Evolutionary conservation across 2,329 filamentous ascomycete species (phyloP).

Genomic region (Paracoccidioides lutzii): DNA sequence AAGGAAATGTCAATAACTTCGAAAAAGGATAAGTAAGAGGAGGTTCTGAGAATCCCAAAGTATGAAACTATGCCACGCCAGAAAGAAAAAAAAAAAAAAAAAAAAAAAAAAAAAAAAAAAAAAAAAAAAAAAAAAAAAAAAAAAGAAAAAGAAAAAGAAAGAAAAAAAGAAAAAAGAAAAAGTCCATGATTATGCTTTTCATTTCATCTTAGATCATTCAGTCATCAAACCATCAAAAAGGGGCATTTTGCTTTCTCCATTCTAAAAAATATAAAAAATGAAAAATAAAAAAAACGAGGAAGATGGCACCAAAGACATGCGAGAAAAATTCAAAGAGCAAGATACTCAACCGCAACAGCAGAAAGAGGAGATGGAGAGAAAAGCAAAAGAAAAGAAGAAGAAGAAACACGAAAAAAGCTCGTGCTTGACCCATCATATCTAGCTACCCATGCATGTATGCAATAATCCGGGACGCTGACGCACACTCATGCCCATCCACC

Average conservation of each 20-base stretch:
- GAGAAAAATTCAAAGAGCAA: background rate
- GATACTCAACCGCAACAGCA: background rate
- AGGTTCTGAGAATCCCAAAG: background rate
- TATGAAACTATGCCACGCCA: background rate
- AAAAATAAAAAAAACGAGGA: background rate
- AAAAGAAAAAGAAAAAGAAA: background rate
- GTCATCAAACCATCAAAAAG: background rate
- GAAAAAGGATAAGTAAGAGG: no score
- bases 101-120: background rate
- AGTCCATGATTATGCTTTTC: background rate
- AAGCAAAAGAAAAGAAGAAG: background rate
- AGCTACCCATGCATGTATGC: background rate
- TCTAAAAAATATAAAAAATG: background rate
- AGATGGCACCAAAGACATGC: background rate
- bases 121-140: background rate
- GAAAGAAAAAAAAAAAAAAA: background rate
- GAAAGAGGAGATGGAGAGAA: background rate
- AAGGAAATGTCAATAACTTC: no score
- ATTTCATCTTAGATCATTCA: background rate
- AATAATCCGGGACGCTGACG: background rate
- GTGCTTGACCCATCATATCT: background rate
- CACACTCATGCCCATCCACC: no score
- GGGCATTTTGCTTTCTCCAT: background rate
- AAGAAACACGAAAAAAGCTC: background rate
- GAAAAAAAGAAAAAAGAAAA: background rate